phyloP scores from a whole-genome alignment of 2,329 filamentous ascomycete species.

The Fusarium equiseti region DNA sequence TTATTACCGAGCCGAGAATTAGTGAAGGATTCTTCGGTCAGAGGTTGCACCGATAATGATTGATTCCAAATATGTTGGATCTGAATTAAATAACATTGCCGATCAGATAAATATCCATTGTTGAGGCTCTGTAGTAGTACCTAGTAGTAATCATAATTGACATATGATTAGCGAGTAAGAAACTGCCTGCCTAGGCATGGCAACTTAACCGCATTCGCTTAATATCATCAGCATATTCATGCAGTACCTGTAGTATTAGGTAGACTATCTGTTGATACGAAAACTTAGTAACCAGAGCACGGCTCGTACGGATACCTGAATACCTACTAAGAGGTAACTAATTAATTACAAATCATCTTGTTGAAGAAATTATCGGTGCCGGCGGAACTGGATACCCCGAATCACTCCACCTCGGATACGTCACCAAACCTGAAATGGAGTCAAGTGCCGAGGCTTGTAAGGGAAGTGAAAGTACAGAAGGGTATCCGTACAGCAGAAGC shows the following conservation, averaged over 20 bases:
- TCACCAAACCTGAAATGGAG: constrained; percentile 40
- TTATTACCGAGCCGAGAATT: constrained; percentile 37
- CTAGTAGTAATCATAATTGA: not conserved
- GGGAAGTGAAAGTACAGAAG: not conserved
- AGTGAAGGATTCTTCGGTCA: constrained; percentile 11
- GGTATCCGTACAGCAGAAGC: constrained; percentile 7
- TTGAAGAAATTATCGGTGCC: constrained; percentile 25
- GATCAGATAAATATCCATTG: not conserved
- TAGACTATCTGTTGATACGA: not conserved
- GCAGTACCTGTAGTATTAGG: not conserved
- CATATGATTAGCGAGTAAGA: constrained; percentile 17
- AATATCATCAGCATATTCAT: too few species aligned
- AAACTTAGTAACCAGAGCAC: not conserved
- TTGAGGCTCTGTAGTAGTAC: not conserved
- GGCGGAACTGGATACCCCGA: constrained; percentile 40
- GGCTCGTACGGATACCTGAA: not conserved
- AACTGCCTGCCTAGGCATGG: not conserved
- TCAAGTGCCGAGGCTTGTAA: constrained; percentile 42
- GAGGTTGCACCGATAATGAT: constrained; percentile 16
- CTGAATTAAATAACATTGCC: constrained; percentile 14
- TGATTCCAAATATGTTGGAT: constrained; percentile 22
- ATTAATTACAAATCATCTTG: constrained; percentile 26
- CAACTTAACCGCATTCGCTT: constrained; percentile 15
- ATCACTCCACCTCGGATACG: constrained; percentile 37
- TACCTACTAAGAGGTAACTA: not conserved